These are phyloP conservation scores for Tuber brumale DNA, from an alignment of 495 filamentous ascomycete genomes.

Conservation along the genomic window DNA sequence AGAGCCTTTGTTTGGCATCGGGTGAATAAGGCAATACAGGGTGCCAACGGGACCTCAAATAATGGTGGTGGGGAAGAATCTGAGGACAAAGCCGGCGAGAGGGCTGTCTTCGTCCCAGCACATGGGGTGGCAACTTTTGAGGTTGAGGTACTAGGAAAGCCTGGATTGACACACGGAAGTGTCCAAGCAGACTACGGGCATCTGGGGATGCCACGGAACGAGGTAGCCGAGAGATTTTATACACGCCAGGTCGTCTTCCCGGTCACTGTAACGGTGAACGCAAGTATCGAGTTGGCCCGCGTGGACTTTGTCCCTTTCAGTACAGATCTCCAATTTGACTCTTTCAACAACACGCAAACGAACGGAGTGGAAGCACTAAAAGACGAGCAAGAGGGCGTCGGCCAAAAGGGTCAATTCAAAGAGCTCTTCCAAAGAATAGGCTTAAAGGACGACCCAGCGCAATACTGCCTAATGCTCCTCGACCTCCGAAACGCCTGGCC, in stretches of 20 bases:
- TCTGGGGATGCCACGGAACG: slow-evolving; percentile 57
- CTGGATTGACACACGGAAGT: slow-evolving; percentile 70
- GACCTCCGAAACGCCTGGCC: slow-evolving; percentile 89
- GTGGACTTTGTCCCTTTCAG: slow-evolving; percentile 71
- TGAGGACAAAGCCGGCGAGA: slow-evolving; percentile 10
- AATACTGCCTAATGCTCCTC: slow-evolving; percentile 72
- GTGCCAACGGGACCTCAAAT: background rate
- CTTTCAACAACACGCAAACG: slow-evolving; percentile 44
- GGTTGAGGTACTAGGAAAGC: slow-evolving; percentile 76
- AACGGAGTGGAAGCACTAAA: slow-evolving; percentile 33
- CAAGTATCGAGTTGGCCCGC: slow-evolving; percentile 70
- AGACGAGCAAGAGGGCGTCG: slow-evolving; percentile 33
- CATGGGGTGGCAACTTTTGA: slow-evolving; percentile 66
- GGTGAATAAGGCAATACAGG: slow-evolving; percentile 41
- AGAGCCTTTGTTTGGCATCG: slow-evolving; percentile 63
- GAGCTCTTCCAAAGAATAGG: slow-evolving; percentile 35
- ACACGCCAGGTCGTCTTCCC: slow-evolving; percentile 77
- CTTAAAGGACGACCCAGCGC: slow-evolving; percentile 39
- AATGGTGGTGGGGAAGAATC: background rate
- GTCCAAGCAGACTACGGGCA: slow-evolving; percentile 67
- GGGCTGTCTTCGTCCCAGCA: slow-evolving; percentile 56
- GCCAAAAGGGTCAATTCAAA: slow-evolving; percentile 38
- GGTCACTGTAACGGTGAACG: slow-evolving; percentile 83
- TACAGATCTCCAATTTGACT: slow-evolving; percentile 46
- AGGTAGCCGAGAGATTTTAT: slow-evolving; percentile 64